A percentile compares a stretch with the other conserved stretches of the same genome.
Evolutionary conservation across 2,329 filamentous ascomycete species (phyloP).

Genomic region (Pseudopyricularia cyperi): DNA sequence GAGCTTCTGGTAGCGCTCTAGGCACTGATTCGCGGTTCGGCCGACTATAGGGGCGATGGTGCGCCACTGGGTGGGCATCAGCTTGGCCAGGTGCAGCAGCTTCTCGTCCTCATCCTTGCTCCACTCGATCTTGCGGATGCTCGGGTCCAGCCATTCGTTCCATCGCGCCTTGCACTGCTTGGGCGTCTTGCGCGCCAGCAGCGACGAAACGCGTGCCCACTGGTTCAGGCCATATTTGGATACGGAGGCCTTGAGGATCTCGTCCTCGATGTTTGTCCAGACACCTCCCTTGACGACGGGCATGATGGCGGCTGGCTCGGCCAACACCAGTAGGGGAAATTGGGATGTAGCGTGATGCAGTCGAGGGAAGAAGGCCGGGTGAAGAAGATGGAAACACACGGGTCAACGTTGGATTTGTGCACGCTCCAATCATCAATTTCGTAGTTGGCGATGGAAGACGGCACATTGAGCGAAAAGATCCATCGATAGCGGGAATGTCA

Average conservation of each 20-base stretch:
- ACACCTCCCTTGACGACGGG: slow-evolving; percentile 63
- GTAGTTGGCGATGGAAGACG: background rate
- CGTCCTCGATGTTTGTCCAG: slow-evolving; percentile 74
- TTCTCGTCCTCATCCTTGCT: slow-evolving; percentile 98
- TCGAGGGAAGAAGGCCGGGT: background rate
- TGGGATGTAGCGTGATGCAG: background rate
- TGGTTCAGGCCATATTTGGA: slow-evolving; percentile 94
- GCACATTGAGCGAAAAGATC: background rate
- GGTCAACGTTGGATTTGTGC: background rate
- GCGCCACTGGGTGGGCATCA: slow-evolving; percentile 99
- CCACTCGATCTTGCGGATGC: slow-evolving; percentile 98
- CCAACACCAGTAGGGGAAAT: background rate
- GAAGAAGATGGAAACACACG: background rate
- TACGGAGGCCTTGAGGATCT: slow-evolving; percentile 91
- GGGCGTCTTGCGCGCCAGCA: slow-evolving; percentile 91
- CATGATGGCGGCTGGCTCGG: slow-evolving; percentile 28
- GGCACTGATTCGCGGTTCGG: slow-evolving; percentile 88
- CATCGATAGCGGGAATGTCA: background rate
- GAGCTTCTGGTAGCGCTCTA: slow-evolving; percentile 93
- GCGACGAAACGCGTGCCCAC: slow-evolving; percentile 95
- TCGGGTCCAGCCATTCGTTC: slow-evolving; percentile 96
- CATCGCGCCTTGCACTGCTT: slow-evolving; percentile 99
- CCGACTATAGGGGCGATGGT: slow-evolving; percentile 96
- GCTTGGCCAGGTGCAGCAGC: slow-evolving; percentile 85
- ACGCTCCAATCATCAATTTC: background rate